Conservation (phyloP, 164 flowering plant species). For the Amborella trichopoda region DNA sequence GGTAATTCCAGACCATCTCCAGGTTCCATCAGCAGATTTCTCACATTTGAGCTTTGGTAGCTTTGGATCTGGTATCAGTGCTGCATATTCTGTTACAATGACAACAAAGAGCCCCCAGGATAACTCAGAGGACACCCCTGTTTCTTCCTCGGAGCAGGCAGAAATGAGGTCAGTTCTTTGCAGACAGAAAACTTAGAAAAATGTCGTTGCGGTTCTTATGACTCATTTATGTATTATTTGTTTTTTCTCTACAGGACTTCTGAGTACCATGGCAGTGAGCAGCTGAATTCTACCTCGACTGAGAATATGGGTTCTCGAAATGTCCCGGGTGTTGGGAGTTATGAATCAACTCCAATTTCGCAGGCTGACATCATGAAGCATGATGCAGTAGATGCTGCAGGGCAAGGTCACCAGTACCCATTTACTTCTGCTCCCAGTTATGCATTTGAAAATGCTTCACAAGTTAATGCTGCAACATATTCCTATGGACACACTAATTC, state of each 20-base stretch:
- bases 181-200: no score
- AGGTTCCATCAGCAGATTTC: conserved; percentile 71
- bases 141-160: no score
- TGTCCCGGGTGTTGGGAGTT: conserved; percentile 26
- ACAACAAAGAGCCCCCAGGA: conserved; percentile 31
- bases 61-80: conserved; percentile 59
- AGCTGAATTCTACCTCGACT: conserved; percentile 35
- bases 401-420: conserved; percentile 43
- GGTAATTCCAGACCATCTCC: conserved; percentile 82
- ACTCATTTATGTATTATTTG: background rate
- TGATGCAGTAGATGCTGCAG: conserved; percentile 31
- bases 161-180: no score
- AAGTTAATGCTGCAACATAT: conserved; percentile 31
- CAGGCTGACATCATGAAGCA: conserved; percentile 55
- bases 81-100: conserved; percentile 36
- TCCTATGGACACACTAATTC: conserved; percentile 41
- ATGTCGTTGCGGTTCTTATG: no score
- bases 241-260: conserved; percentile 39
- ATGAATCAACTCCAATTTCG: conserved; percentile 46
- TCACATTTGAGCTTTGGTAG: conserved; percentile 95
- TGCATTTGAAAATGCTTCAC: conserved; percentile 47
- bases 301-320: conserved; percentile 34
- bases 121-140: conserved; percentile 43
- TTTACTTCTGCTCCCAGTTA: conserved; percentile 57
- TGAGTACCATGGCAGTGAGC: conserved; percentile 71